Conservation (phyloP, 2,329 filamentous ascomycete genomes). For the Hypomyces perniciosus region DNA sequence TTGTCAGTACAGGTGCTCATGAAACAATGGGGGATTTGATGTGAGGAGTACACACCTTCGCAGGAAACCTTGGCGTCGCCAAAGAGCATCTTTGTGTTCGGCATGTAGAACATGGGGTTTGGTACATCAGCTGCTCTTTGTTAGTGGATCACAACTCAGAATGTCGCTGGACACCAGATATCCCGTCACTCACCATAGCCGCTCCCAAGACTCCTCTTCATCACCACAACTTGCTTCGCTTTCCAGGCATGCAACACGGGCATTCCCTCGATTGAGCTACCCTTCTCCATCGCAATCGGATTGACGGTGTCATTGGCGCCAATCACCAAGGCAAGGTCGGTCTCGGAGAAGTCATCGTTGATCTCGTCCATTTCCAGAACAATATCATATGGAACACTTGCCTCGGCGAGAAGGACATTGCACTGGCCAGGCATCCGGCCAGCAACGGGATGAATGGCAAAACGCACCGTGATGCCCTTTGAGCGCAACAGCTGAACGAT, state of each 20-base stretch:
- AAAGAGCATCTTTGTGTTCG: slow-evolving; percentile 84
- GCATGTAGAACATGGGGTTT: slow-evolving; percentile 93
- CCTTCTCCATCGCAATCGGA: slow-evolving; percentile 77
- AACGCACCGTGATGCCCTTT: slow-evolving; percentile 74
- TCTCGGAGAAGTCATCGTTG: slow-evolving; percentile 83
- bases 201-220: slow-evolving; percentile 87
- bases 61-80: slow-evolving; percentile 81
- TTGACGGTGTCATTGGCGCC: slow-evolving; percentile 93
- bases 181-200: slow-evolving; percentile 63
- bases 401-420: slow-evolving; percentile 84
- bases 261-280: slow-evolving; percentile 84
- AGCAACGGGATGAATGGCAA: slow-evolving; percentile 85
- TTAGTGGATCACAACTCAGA: slow-evolving; percentile 13
- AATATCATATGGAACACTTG: slow-evolving; percentile 83
- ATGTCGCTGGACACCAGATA: neutral
- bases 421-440: slow-evolving; percentile 92
- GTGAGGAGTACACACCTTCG: slow-evolving; percentile 52
- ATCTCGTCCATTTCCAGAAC: slow-evolving; percentile 96
- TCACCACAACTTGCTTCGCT: slow-evolving; percentile 86
- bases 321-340: slow-evolving; percentile 81
- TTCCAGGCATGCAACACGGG: slow-evolving; percentile 90
- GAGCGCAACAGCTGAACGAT: slow-evolving; percentile 69
- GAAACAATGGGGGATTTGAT: slow-evolving; percentile 4
- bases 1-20: slow-evolving; percentile 16
- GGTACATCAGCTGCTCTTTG: slow-evolving; percentile 65